phyloP scores from a whole-genome alignment of 768 basidiomycete genomes.

The Suillus tomentosus region DNA sequence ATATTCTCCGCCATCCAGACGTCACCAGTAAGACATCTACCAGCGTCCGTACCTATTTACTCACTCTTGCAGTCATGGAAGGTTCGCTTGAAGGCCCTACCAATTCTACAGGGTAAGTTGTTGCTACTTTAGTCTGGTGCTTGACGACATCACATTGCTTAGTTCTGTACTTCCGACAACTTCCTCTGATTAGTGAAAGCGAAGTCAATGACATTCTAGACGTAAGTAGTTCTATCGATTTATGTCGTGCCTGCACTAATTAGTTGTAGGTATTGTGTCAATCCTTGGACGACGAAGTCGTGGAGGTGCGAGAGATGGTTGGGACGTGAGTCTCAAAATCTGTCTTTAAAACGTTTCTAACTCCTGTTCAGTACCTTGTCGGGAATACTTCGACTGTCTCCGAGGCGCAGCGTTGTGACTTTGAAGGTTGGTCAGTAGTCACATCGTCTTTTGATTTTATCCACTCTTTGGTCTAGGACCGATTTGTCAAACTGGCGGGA shows the following conservation, averaged over 20 bases:
- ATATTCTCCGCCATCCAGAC: conserved; percentile 78
- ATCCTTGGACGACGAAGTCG: conserved; percentile 83
- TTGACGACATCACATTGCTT: not conserved
- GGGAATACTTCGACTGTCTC: conserved; percentile 80
- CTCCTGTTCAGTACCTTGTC: conserved; percentile 61
- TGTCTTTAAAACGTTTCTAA: conserved; percentile 26
- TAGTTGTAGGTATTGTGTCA: conserved; percentile 66
- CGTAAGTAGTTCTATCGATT: conserved; percentile 39
- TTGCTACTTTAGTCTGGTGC: not conserved
- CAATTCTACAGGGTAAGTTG: conserved; percentile 70
- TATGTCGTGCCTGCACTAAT: conserved; percentile 3
- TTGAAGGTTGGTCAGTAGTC: conserved; percentile 57
- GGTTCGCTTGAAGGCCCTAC: conserved; percentile 83
- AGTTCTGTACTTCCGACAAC: conserved; percentile 89
- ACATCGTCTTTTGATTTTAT: not conserved
- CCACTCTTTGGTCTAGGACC: conserved; percentile 48
- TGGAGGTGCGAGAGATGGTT: conserved; percentile 90
- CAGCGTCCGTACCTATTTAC: conserved; percentile 3
- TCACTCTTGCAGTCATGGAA: conserved; percentile 69
- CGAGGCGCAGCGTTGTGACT: conserved; percentile 72
- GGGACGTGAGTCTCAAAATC: conserved; percentile 57
- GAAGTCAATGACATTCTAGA: conserved; percentile 82
- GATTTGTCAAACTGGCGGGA: conserved; percentile 76
- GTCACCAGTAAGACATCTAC: conserved; percentile 58
- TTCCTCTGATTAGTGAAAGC: conserved; percentile 75